These are phyloP conservation scores for Hymenoscyphus infarciens DNA, from an alignment of 2,329 filamentous ascomycete genomes.

Conservation along the genomic window DNA sequence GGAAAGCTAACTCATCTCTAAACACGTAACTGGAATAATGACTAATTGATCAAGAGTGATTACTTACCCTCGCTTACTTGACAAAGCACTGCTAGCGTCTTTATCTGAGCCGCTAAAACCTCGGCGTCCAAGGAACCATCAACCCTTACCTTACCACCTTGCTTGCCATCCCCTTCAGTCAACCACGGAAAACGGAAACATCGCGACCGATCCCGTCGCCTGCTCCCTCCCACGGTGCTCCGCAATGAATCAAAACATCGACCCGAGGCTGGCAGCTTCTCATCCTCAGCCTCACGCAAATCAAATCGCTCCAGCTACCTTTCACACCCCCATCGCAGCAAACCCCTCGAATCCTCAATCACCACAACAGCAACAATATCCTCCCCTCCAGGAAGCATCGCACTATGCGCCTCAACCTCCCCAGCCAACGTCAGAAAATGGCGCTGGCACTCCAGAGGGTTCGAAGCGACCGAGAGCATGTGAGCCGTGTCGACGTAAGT, in stretches of 20 bases:
- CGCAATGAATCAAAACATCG: not conserved
- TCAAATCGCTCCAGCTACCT: constrained; percentile 3
- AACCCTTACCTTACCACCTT: not conserved
- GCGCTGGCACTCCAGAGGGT: constrained; percentile 20
- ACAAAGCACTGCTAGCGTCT: not conserved
- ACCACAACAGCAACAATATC: constrained; percentile 13
- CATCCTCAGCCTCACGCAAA: constrained; percentile 5
- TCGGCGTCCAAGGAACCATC: not conserved
- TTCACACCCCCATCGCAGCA: constrained; percentile 14
- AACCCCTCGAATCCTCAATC: constrained; percentile 13
- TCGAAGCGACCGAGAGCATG: constrained; percentile 39
- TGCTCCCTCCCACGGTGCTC: too few relatives aligned
- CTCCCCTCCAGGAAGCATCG: constrained; percentile 10
- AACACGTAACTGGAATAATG: too few relatives aligned
- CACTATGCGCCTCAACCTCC: constrained; percentile 27
- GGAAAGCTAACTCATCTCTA: too few relatives aligned
- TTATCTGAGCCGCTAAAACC: not conserved
- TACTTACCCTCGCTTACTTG: too few relatives aligned
- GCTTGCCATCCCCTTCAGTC: not conserved
- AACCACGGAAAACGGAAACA: not conserved
- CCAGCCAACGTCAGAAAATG: constrained; percentile 13
- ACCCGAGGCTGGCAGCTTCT: constrained; percentile 6
- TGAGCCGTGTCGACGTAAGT: constrained; percentile 40
- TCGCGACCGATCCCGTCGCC: too few relatives aligned
- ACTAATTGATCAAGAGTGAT: too few relatives aligned